phyloP scores from a whole-genome alignment of 371 early-diverging fungal species.

The Basidiobolus heterosporus region DNA sequence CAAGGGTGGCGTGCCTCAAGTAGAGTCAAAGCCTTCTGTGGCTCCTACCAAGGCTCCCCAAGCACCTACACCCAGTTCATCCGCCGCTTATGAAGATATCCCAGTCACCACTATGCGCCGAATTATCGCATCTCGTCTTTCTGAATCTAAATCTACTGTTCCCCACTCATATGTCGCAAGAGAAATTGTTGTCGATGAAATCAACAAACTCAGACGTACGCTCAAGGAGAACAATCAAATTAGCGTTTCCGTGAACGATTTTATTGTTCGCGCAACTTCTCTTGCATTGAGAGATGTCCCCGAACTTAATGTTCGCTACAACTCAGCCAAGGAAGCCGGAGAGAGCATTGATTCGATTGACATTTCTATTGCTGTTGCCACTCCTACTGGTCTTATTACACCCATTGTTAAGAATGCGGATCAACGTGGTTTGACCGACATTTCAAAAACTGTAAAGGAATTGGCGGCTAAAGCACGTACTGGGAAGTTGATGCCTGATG shows the following conservation, averaged over 20 bases:
- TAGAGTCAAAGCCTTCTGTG: conserved; percentile 2
- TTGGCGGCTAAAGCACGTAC: conserved; percentile 74
- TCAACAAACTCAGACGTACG: conserved; percentile 27
- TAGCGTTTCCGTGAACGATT: conserved; percentile 92
- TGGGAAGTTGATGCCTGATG: conserved; percentile 81
- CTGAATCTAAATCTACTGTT: conserved; percentile 71
- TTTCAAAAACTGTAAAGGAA: conserved; percentile 71
- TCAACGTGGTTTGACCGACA: conserved; percentile 65
- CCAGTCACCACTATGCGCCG: conserved; percentile 78
- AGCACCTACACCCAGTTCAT: conserved; percentile 18
- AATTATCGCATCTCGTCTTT: conserved; percentile 65
- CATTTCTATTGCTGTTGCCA: conserved; percentile 90
- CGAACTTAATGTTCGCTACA: conserved; percentile 62
- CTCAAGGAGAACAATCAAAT: conserved; percentile 64
- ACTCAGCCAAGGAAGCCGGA: too few relatives aligned
- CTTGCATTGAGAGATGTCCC: conserved; percentile 84
- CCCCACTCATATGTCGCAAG: conserved; percentile 94
- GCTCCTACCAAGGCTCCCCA: conserved; percentile 20
- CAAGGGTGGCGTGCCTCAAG: conserved; percentile 22
- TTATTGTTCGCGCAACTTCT: conserved; percentile 89
- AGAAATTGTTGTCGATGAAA: conserved; percentile 77
- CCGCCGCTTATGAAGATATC: conserved; percentile 53
- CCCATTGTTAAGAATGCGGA: conserved; percentile 83
- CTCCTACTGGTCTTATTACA: conserved; percentile 87
- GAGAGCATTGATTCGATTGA: conserved; percentile 74